Base-by-base conservation (phyloP, 176 grass and related monocot species). In the Cenchrus americanus region DNA sequence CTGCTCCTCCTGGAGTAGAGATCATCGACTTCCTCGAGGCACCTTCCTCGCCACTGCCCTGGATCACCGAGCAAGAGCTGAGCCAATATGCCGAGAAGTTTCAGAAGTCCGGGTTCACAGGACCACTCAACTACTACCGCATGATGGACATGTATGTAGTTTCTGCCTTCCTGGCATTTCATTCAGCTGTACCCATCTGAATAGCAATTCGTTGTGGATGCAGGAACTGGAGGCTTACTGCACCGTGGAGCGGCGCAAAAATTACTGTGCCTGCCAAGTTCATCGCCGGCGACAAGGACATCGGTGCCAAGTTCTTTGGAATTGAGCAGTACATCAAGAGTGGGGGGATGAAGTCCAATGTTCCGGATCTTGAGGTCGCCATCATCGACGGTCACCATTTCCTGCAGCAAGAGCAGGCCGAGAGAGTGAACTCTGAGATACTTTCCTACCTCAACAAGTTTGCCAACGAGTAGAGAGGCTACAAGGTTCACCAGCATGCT, bases 91-190 rank as follows among this genome's bases (percentile, higher is more conserved):
- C 82, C 0, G 69, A 86, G 26, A 92, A 95, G 69, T 95, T 95
- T 75, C 30, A 88, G 13, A 95, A 95, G 24, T 69, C 88, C 40
- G 93, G 88, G 49, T 92, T 95, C 80, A 95, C 84, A 10, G 90
- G 82, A 44, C 85, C 93, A 8, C 77, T 88, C 62, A 95, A 90
- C 85, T 86, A 88, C 83, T 94, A 92, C 83, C 85, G 90, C 62
- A 73, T 80, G 79, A 3, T 64, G 6, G 90, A 90, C 55, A 86
- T 2, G 93, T 90, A 88, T 83, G 44, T 26, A 53, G 63, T 21
- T 0, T 67, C 5, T 22, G 0, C 19, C 5, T 70, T 8, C 0
- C 24, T 54, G 74, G 5, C 32, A 19, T 83, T 61, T 15, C 5
- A 37, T 71, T 55, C 74, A 72, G 27, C 19, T 86, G 5, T 5